phyloP scores from a whole-genome alignment of 2,329 filamentous ascomycete species.

The Aureobasidium zeae region DNA sequence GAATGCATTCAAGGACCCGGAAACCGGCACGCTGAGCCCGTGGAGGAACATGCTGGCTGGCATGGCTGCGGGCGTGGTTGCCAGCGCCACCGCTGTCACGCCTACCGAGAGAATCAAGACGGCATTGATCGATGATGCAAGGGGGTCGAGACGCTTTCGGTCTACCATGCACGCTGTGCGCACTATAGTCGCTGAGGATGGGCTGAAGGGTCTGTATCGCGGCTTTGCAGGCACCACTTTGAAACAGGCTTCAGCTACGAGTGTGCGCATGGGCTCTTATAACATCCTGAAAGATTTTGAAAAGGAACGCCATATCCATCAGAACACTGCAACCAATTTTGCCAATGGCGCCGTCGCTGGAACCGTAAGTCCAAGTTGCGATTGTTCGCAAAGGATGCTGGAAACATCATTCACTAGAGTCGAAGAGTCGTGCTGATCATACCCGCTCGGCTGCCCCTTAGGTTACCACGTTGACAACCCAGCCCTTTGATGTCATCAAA shows the following conservation, averaged over 20 bases:
- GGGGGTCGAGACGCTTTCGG: conserved; percentile 38
- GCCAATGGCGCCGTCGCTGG: conserved; percentile 54
- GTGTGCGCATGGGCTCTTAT: conserved; percentile 54
- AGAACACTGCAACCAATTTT: conserved; percentile 49
- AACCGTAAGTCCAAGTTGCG: too few species aligned
- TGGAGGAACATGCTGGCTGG: conserved; percentile 52
- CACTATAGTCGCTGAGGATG: conserved; percentile 43
- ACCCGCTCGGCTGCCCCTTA: too few species aligned
- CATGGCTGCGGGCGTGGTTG: conserved; percentile 54
- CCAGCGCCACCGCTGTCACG: conserved; percentile 56
- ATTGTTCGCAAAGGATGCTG: too few species aligned
- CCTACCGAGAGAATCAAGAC: conserved; percentile 62
- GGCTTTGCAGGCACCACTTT: conserved; percentile 52
- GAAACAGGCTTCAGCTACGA: conserved; percentile 54
- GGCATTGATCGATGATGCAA: conserved; percentile 54
- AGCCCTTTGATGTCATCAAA: conserved; percentile 57
- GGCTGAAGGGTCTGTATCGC: conserved; percentile 45
- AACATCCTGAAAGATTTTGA: conserved; percentile 55
- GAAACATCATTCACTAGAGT: too few species aligned
- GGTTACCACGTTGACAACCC: conserved; percentile 52
- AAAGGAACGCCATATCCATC: conserved; percentile 37
- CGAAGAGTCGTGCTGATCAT: too few species aligned
- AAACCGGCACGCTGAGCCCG: conserved; percentile 49
- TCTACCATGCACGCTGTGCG: conserved; percentile 43
- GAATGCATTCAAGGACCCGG: conserved; percentile 44